Conservation (phyloP, 2,329 filamentous ascomycete species). For the Diaporthe citriasiana region DNA sequence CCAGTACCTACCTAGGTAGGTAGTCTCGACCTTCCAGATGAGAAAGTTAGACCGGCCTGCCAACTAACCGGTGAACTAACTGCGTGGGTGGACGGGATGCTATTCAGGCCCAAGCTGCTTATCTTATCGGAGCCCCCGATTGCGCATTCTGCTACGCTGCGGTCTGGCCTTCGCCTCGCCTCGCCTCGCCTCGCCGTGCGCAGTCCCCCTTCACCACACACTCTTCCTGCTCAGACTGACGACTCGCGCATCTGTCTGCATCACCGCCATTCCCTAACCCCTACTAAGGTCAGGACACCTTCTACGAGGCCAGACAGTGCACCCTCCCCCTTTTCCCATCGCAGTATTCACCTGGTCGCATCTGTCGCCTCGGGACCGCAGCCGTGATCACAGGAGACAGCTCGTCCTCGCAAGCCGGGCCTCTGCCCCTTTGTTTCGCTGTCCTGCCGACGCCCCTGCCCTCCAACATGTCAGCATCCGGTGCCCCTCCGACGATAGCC, state of each 20-base stretch:
- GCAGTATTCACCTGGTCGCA: constrained; percentile 3
- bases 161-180: constrained; percentile 27
- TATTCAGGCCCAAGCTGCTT: constrained; percentile 31
- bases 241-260: constrained; percentile 32
- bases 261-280: constrained; percentile 39
- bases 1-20: not conserved
- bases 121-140: constrained; percentile 25
- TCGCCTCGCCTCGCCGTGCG: constrained; percentile 16
- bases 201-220: constrained; percentile 16
- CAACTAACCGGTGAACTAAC: not conserved
- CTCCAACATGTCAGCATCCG: constrained; percentile 52
- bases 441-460: constrained; percentile 16
- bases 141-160: constrained; percentile 34
- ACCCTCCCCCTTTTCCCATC: not conserved
- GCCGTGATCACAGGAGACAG: constrained; percentile 11
- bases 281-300: constrained; percentile 17
- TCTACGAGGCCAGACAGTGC: constrained; percentile 16
- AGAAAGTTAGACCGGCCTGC: not conserved
- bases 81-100: constrained; percentile 17
- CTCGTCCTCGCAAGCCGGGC: constrained; percentile 33
- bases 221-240: not conserved
- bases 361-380: not conserved
- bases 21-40: not conserved
- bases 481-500: constrained; percentile 43
- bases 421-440: constrained; percentile 31